Conservation (phyloP, 805 yeast species). For the Starmerella etchellsii region DNA sequence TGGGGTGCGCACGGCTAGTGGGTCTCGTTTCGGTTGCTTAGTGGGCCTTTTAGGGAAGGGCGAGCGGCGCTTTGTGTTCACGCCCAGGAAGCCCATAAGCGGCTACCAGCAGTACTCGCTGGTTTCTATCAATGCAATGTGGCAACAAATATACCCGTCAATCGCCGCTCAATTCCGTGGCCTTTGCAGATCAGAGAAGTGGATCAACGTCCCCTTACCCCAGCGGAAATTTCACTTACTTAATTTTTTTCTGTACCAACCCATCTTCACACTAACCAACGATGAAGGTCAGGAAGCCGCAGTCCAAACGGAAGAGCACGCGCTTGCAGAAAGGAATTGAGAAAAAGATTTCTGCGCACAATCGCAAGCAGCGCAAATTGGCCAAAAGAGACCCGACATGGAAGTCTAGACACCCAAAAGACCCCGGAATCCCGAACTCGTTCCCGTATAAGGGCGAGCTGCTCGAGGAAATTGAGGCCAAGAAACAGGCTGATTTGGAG, state of each 20-base stretch:
- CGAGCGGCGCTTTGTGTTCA: constrained; percentile 1
- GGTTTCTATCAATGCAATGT: too few species aligned
- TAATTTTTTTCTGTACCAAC: constrained; percentile 2
- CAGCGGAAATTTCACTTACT: background rate
- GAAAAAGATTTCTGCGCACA: constrained; percentile 87
- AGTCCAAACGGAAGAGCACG: constrained; percentile 66
- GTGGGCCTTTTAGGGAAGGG: background rate
- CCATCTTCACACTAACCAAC: background rate
- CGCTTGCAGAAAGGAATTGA: constrained; percentile 93
- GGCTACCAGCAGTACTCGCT: too few species aligned
- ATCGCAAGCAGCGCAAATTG: constrained; percentile 66
- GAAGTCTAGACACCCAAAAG: constrained; percentile 74
- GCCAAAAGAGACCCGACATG: constrained; percentile 89
- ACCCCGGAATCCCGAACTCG: constrained; percentile 87
- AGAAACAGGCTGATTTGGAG: constrained; percentile 35
- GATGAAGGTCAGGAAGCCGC: constrained; percentile 25
- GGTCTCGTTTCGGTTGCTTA: background rate
- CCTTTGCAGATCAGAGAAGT: background rate
- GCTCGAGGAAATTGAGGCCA: constrained; percentile 40
- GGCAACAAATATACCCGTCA: too few species aligned
- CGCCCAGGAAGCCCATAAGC: constrained; percentile 16
- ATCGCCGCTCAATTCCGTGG: too few species aligned
- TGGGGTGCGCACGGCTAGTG: background rate
- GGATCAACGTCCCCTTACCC: background rate
- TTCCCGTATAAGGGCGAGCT: constrained; percentile 90